Evolutionary conservation across 495 filamentous ascomycete species (phyloP).

Genomic region (Cercophora newfieldiana): DNA sequence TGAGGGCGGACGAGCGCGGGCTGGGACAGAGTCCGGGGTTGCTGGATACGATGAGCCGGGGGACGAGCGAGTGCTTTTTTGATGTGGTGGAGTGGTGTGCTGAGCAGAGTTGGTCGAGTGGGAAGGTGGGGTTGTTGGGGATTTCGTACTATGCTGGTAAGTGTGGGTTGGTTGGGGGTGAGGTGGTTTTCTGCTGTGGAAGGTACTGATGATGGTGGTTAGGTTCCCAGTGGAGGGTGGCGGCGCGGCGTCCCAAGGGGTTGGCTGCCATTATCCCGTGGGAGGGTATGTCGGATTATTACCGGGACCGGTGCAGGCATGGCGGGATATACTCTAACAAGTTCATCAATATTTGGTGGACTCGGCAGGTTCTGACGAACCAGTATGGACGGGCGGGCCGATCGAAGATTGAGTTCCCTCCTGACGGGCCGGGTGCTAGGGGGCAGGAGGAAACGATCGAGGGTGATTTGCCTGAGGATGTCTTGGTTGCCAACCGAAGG

Average conservation of each 20-base stretch:
- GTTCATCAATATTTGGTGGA: constrained; percentile 68
- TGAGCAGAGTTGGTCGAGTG: constrained; percentile 59
- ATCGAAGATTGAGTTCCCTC: constrained; percentile 30
- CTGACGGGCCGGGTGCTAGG: constrained; percentile 41
- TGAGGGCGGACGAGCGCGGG: constrained; percentile 61
- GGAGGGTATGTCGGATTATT: constrained; percentile 72
- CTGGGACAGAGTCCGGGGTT: constrained; percentile 58
- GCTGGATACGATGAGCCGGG: constrained; percentile 61
- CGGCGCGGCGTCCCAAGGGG: constrained; percentile 59
- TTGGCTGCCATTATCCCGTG: constrained; percentile 62
- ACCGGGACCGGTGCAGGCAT: constrained; percentile 62
- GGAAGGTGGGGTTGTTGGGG: constrained; percentile 63
- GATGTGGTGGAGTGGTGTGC: constrained; percentile 66
- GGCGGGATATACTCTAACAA: constrained; percentile 64
- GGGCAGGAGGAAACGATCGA: constrained; percentile 60
- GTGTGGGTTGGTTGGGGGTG: background rate
- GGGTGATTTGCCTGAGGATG: constrained; percentile 55
- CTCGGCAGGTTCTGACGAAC: constrained; percentile 61
- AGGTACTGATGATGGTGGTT: constrained; percentile 17
- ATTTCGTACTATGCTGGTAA: constrained; percentile 62
- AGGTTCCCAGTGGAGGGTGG: constrained; percentile 60
- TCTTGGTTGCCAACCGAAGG: constrained; percentile 48
- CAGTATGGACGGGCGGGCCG: constrained; percentile 56
- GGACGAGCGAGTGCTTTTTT: constrained; percentile 59
- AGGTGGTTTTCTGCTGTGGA: too few species aligned